Evolutionary conservation across 441 rosid species (phyloP).

Genomic region (Erysimum cheiri): DNA sequence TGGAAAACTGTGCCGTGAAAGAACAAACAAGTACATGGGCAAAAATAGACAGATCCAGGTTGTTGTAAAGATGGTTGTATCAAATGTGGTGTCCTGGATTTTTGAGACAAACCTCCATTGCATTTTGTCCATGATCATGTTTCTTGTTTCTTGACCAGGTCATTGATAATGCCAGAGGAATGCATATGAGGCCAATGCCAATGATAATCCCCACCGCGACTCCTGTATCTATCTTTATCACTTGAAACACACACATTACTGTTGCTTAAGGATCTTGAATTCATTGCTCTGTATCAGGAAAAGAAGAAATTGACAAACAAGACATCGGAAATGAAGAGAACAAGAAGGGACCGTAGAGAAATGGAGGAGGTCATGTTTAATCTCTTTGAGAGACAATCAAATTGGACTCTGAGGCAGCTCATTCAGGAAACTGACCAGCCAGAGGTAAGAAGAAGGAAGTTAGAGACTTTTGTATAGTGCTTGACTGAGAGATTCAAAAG

Average conservation of each 20-base stretch:
- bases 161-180: constrained; percentile 64
- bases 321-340: constrained; percentile 61
- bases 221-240: constrained; percentile 40
- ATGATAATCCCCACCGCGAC: constrained; percentile 50
- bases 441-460: constrained; percentile 49
- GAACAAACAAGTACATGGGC: constrained; percentile 59
- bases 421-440: constrained; percentile 81
- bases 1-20: constrained; percentile 65
- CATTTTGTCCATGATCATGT: constrained; percentile 17
- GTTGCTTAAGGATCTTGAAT: neutral
- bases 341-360: constrained; percentile 75
- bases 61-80: neutral
- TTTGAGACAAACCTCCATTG: neutral
- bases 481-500: constrained; percentile 2
- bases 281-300: constrained; percentile 58
- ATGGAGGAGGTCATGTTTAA: constrained; percentile 75
- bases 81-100: neutral
- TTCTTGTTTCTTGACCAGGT: constrained; percentile 52
- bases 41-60: constrained; percentile 72
- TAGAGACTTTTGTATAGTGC: constrained; percentile 9
- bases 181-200: constrained; percentile 70
- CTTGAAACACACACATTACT: constrained; percentile 6
- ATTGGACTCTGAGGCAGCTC: constrained; percentile 65
- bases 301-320: constrained; percentile 60
- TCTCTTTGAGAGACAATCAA: constrained; percentile 71